Evolutionary conservation across 345 rosid species (phyloP), one percentile per base, ranked within the genome.

Genomic region (Acer saccharum): DNA sequence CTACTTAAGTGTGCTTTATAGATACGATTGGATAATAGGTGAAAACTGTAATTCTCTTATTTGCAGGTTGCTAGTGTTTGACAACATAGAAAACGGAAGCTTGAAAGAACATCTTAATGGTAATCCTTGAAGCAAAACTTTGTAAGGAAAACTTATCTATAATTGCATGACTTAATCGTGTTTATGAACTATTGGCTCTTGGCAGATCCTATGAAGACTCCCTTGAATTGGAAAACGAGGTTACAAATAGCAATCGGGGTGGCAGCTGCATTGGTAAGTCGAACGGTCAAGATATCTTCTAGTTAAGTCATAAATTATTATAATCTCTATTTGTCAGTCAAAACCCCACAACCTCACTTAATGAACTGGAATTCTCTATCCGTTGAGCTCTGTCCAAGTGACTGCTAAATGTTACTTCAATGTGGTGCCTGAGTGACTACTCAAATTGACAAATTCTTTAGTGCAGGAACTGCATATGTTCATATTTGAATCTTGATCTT

Each of bases 151-250:
- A 66, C 46, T n/a, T 65, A 13, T 64, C 11, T 7, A 16, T 13
- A 17, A 63, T 78, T 76, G 46, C 75, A 29, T 68, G 43, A 3
- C 43, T 75, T 77, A 35, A 4, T 74, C 54, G 69, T 39, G 43
- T 76, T 76, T 1, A 21, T 35, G 43, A 76, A 7, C 23, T 12
- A 17, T 75, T 79, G 27, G 69, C 73, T 77, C 77, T 78, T 86
- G 55, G 65, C 89, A 96, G 99, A 96, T 91, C 99, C 98, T 74
- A 90, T 94, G 3, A 93, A 78, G 85, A 96, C 97, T 78, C 98
- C 98, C 62, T 83, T 96, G 87, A 87, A 92, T 80, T 96, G 99
- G 99, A 89, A 83, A 79, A 84, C 92, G 35, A 93, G 99, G 76
- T 82, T 90, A 74, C 88, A 86, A 46, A 90, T 94, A 84, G 97